Base-by-base conservation (phyloP, 495 filamentous ascomycete species). In the Sporormia fimetaria region DNA sequence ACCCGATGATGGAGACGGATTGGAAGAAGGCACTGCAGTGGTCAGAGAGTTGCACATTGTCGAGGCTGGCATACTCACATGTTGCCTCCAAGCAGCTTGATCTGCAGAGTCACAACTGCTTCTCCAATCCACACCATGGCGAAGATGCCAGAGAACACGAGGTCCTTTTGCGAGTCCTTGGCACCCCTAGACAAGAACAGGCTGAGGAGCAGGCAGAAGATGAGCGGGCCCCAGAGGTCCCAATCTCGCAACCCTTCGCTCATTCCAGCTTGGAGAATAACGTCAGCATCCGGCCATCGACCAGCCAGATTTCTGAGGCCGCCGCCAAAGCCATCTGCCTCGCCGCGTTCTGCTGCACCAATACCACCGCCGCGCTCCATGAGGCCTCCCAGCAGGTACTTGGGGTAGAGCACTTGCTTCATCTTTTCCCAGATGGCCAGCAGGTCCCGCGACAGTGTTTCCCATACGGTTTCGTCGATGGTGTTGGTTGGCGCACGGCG, bases 81-180 rank as follows among this genome's bases (percentile, higher is more conserved):
- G 69, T 92, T 94, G 18, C 90, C 90, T 33, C 90, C 90, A 43
- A 99, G 66, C 55, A 99, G 67, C 68, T 94, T 94, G 57, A 99
- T 95, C 74, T 99, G 90, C 57, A 88, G 65, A n/a, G 90, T 99
- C 43, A 99, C 87, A 11, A 95, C 82, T 1, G 88, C 87, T 68
- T 95, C 86, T 6, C 87, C 90, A 37, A 96, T 75, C 90, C 90
- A 99, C 25, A 99, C 82, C 55, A 90, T 79, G 17, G 83, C 80
- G 66, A 99, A 99, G 14, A 96, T 85, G 7, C 90, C 92, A 17
- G 82, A 87, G 63, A 98, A 99, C 31, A 96, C 88, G 40, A 81
- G 59, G 17, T 79, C 80, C 60, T 80, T 80, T 67, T 98, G 88
- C 26, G 81, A 70, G 3, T 71, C 67, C 48, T 76, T 67, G 1